Evolutionary conservation across 192 early-diverging fungal genomes (phyloP).

Genomic region (Backusella westeae): DNA sequence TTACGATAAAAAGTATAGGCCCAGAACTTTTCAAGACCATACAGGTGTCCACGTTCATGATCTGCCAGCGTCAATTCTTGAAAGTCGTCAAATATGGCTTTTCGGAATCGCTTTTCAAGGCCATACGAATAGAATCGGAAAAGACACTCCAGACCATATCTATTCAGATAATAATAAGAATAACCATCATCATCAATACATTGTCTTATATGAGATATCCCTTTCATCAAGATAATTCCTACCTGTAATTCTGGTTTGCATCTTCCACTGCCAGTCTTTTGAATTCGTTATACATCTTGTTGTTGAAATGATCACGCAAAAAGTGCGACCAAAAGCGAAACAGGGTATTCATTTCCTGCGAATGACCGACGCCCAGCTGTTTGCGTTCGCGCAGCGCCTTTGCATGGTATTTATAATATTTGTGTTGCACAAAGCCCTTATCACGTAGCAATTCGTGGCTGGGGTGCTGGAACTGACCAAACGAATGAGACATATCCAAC

Average conservation of each 20-base stretch:
- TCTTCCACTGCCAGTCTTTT: conserved; percentile 92
- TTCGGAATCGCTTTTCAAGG: conserved; percentile 84
- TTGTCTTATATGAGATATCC: neutral
- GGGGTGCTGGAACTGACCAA: conserved; percentile 77
- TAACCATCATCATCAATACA: too few relatives aligned
- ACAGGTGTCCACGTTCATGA: conserved; percentile 68
- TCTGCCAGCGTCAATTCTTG: conserved; percentile 79
- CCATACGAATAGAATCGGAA: conserved; percentile 98
- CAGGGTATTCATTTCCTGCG: conserved; percentile 96
- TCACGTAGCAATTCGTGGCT: conserved; percentile 91
- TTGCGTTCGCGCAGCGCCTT: conserved; percentile 94
- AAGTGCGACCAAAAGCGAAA: conserved; percentile 97
- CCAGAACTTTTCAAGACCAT: conserved; percentile 97
- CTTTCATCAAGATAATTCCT: neutral
- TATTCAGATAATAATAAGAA: neutral
- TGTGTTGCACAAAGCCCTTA: conserved; percentile 97
- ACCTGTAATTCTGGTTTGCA: conserved; percentile 75
- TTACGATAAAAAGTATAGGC: conserved; percentile 89
- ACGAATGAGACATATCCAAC: conserved; percentile 49
- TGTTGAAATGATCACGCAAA: conserved; percentile 94
- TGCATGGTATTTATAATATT: conserved; percentile 92
- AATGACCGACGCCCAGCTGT: conserved; percentile 79
- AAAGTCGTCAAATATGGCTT: conserved; percentile 87
- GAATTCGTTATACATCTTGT: conserved; percentile 92
- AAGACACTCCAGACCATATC: conserved; percentile 91